Base-by-base conservation (phyloP, 495 filamentous ascomycete species). In the Daldinia caldariorum region DNA sequence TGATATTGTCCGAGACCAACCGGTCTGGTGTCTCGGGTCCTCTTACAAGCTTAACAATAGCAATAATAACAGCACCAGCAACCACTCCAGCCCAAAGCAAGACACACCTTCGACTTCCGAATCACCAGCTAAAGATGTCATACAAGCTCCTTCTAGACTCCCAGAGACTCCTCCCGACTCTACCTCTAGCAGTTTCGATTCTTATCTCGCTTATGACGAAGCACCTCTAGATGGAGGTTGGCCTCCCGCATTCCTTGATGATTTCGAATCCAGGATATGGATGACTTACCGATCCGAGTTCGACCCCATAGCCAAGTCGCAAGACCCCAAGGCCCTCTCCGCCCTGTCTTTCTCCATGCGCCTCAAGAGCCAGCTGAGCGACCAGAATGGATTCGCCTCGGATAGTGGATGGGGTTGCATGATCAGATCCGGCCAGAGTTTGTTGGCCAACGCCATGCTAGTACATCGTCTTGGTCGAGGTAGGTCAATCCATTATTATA, bases 361-460 rank as follows among this genome's bases (percentile, higher is more conserved):
- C 38, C 79, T 98, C 63, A 88, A 92, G 72, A 94, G 84, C 49
- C 92, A 94, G 73, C 83, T 97, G 32, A 86, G 88, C 31, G 92
- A 95, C 60, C 85, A 92, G 58, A 83, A 84, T 26, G 94, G 93
- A 18, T 99, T 99, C 81, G 90, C 92, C 20, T 94, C 92, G 2
- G 96, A 99, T 79, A 92, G 92, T 0, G 95, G 95, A 37, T 99
- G 96, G 94, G 96, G 96, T 0, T 99, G 96, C 74, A 99, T 99
- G 96, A 98, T 99, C 70, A 85, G 96, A 71, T 97, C 94, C 0
- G 96, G 95, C 10, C 96, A 99, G 80, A 92, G 92, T 71, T 82
- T 99, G 14, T 82, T 99, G 35, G 95, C 94, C 38, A 98, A 98
- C 76, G 85, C 94, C 4, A 80, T 98, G 60, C 76, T 85, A 10